Evolutionary conservation across 495 filamentous ascomycete species (phyloP).

Genomic region (Aspergillus hancockii): DNA sequence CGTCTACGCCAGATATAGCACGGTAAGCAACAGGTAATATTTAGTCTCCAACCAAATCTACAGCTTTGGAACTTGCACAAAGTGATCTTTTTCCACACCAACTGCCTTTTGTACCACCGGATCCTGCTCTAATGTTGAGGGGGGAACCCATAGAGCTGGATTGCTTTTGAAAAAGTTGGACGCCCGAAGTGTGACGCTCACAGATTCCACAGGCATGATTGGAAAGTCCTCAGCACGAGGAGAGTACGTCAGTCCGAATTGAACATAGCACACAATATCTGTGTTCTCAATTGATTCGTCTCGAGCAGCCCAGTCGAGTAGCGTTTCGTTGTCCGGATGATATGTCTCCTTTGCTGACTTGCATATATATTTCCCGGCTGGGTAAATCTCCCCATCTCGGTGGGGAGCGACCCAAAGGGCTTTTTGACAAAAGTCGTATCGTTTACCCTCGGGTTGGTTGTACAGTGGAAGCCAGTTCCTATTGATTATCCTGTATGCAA

Average conservation of each 20-base stretch:
- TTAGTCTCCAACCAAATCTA: neutral
- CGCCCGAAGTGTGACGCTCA: constrained; percentile 65
- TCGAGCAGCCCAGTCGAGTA: constrained; percentile 41
- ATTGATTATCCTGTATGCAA: constrained; percentile 44
- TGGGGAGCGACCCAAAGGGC: constrained; percentile 42
- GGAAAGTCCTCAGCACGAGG: constrained; percentile 62
- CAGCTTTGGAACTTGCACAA: neutral
- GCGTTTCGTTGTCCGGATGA: neutral
- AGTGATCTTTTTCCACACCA: neutral
- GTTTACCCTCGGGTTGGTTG: constrained; percentile 40
- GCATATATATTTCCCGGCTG: constrained; percentile 53
- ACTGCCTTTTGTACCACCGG: neutral
- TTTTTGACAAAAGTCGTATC: constrained; percentile 38
- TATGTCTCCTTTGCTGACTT: constrained; percentile 38
- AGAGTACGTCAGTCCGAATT: constrained; percentile 62
- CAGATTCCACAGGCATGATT: constrained; percentile 72
- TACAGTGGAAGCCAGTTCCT: constrained; percentile 36
- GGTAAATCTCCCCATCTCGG: constrained; percentile 46
- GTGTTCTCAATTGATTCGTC: constrained; percentile 53
- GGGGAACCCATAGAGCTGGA: constrained; percentile 69
- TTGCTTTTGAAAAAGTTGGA: constrained; percentile 72
- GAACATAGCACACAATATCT: constrained; percentile 58
- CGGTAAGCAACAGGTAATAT: neutral
- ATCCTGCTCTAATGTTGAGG: constrained; percentile 31
- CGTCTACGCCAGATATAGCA: neutral